Base-by-base conservation (phyloP, 768 basidiomycete genomes). In the Royoungia palumana region DNA sequence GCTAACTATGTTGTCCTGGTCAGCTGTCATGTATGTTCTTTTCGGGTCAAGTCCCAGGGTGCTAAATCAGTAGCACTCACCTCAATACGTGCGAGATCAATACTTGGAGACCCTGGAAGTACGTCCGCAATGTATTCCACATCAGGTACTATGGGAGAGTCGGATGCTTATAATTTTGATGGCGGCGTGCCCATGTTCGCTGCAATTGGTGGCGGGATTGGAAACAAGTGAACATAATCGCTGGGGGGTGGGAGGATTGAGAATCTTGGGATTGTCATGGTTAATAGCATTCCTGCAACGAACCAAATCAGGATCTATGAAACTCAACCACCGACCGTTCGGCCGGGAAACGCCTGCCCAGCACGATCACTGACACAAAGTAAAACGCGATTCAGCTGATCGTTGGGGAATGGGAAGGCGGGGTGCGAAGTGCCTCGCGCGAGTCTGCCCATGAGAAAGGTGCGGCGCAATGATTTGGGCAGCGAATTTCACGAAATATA, bases 21-120 rank as follows among this genome's bases (percentile, higher is more conserved):
- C 62, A 63, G 47, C 52, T 56, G 62, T 49, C 46, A 34, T 45
- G 48, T 50, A 62, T 50, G 57, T 54, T 44, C 63, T 53, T 57
- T 52, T 63, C 47, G 7, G 53, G 52, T 14, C 42, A 46, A 34
- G 53, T 52, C 52, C 6, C 46, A 49, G 39, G 14, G 14, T 41
- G 46, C 52, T 53, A 62, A 49, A 42, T 38, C 22, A 36, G 47
- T 39, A 46, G 28, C 13, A 28, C 48, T 10, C 47, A 44, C 54
- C 50, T 51, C 48, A 34, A 51, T 37, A 50, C 35, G 39, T 51
- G 22, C 21, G 34, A 49, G 28, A 28, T 63, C 47, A 54, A 35
- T 53, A 51, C 49, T 30, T 12, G 12, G 48, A 50, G n/a, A 54
- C 61, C 51, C 50, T 64, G 48, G 42, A 36, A 39, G 42, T 47